These are phyloP conservation scores for Hyphopichia burtonii DNA, from an alignment of 1,139 yeast genomes.

Conservation along the genomic window DNA sequence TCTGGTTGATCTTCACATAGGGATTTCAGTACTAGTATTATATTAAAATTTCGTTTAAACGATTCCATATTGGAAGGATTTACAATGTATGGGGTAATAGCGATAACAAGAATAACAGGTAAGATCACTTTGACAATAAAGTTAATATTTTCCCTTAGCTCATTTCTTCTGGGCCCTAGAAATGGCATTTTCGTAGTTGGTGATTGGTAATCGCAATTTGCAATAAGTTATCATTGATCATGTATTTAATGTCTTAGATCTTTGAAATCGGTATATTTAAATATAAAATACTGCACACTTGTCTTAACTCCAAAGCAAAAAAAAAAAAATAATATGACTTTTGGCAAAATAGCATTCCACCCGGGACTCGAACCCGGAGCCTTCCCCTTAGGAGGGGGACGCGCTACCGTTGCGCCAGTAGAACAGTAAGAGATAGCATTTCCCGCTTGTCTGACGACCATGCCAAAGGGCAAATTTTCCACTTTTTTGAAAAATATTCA, in stretches of 20 bases:
- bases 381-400: conserved; percentile 96
- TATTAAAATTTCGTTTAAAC: conserved; percentile 13
- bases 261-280: not conserved
- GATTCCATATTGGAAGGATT: conserved; percentile 11
- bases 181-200: too few relatives aligned
- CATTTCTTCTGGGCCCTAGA: too few relatives aligned
- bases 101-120: conserved; percentile 7
- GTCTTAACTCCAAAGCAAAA: too few relatives aligned
- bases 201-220: too few relatives aligned
- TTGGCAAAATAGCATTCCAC: conserved; percentile 57
- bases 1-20: conserved; percentile 15
- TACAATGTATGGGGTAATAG: conserved; percentile 9
- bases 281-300: too few relatives aligned
- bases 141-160: conserved; percentile 5
- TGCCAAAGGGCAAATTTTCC: too few relatives aligned
- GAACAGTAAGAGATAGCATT: conserved; percentile 38
- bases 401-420: conserved; percentile 95
- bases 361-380: conserved; percentile 98
- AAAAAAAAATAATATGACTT: conserved; percentile 10
- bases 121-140: conserved; percentile 7
- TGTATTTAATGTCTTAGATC: too few relatives aligned
- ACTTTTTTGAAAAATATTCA: too few relatives aligned
- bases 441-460: too few relatives aligned
- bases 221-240: too few relatives aligned
- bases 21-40: conserved; percentile 13